Base-by-base conservation (phyloP, 1,139 yeast genomes). In the Tardiomyces blankii region DNA sequence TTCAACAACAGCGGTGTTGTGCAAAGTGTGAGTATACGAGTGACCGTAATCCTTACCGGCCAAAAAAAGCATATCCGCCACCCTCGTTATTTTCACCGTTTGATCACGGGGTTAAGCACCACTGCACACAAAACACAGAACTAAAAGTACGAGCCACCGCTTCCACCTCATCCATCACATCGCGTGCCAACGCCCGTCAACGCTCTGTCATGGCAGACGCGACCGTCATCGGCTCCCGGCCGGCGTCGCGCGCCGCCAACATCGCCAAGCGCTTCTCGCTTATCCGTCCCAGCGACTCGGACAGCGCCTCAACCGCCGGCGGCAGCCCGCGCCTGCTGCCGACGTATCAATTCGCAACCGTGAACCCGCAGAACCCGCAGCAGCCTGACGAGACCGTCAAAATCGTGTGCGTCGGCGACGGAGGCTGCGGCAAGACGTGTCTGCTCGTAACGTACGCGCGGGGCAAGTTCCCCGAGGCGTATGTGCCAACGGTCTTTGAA, bases 401-500 rank as follows among this genome's bases (percentile, higher is more conserved):
- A 38, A 91, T 88, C 18, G 89, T 87, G 19, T 54, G 61, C 44
- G 95, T 89, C 4, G 97, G 97, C 3, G 97, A 89, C 62, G 94
- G 95, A 54, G 95, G 93, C 13, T 85, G 95, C 61, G 97, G 97
- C 30, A 89, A 89, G 64, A 89, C 97, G 0, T 84, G 95, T 54
- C 66, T 89, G 51, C 66, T 89, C 49, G 82, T 84, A 28, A 77
- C 89, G n/a, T 91, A 85, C 60, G 77, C 89, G 3, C 80, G 82
- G 54, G 88, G 88, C 23, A 72, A 74, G 52, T 85, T 83, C 59
- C 96, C 96, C 2, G 64, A 62, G 39, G 73, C 76, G 12, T 85
- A 85, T 59, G 88, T 84, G 54, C 97, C 97, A 2, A 89, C 97
- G 0, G 96, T 89, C 8, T 89, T 89, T 65, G 97, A 89, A 57